Evolutionary conservation across 2,329 filamentous ascomycete species (phyloP), one percentile per base, ranked within the genome.

Genomic region (Orbilia oligospora): DNA sequence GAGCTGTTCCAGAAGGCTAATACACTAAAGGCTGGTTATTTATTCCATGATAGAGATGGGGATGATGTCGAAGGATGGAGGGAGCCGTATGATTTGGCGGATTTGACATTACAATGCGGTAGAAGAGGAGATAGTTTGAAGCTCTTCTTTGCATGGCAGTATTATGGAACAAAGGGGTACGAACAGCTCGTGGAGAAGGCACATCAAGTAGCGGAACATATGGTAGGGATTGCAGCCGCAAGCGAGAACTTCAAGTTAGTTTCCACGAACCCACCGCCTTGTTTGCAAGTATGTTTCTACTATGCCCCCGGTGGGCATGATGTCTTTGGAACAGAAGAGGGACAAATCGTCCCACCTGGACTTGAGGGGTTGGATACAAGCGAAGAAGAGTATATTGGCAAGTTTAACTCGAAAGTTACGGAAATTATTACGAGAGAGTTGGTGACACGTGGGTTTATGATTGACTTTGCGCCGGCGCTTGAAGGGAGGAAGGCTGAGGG

Each of bases 61-160:
- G 85, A 81, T 0, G 81, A 82, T 5, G 79, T n/a, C 3, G 69
- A 80, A 18, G 72, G 53, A 3, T 78, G 75, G 75, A 78, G 81
- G 2, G 91, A 95, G 76, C 87, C 93, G 12, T 97, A 92, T 90
- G 96, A 98, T 83, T 87, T 98, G 27, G 96, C 94, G 0, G 95
- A 98, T 83, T 86, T 98, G 72, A 97, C 95, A 0, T 89, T 97
- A 41, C 96, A 98, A 85, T 98, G 96, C 84, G 96, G 96, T 3
- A 90, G 96, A 0, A 88, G 93, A 36, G 94, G 91, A 14, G 96
- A 98, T 85, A 89, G 88, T 38, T 87, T 98, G 63, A 99, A 98
- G 85, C 87, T 98, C 51, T 95, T 93, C 24, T 87, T 98, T 3
- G 88, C 91, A 2, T 97, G 96, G 93, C 89, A 93, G 66, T 97